phyloP scores from a whole-genome alignment of 2,329 filamentous ascomycete species.

The Aureobasidium zeae region DNA sequence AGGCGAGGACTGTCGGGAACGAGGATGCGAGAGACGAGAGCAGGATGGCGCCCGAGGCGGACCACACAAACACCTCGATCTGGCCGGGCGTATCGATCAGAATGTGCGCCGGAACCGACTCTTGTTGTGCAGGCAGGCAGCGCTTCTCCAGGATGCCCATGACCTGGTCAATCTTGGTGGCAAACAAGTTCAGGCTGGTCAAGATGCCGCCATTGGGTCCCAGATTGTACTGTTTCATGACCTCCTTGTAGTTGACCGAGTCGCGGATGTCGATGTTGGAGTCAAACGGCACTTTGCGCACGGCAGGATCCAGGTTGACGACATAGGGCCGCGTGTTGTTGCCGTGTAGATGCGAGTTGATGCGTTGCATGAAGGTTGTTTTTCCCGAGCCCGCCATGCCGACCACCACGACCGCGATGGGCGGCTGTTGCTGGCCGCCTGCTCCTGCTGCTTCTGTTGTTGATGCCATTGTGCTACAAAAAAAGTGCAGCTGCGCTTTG shows the following conservation, averaged over 20 bases:
- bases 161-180: conserved; percentile 96
- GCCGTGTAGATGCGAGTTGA: conserved; percentile 83
- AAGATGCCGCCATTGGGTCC: conserved; percentile 95
- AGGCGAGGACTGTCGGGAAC: conserved; percentile 94
- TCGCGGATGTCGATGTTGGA: conserved; percentile 98
- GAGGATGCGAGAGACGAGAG: conserved; percentile 86
- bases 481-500: too few relatives aligned
- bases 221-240: conserved; percentile 98
- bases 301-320: conserved; percentile 92
- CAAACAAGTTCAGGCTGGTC: conserved; percentile 90
- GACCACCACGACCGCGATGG: conserved; percentile 80
- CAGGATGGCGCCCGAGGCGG: conserved; percentile 85
- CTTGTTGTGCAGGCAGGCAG: conserved; percentile 24
- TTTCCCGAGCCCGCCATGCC: conserved; percentile 98
- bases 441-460: conserved; percentile 11
- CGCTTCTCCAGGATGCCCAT: conserved; percentile 84
- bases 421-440: too few relatives aligned
- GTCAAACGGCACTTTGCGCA: conserved; percentile 87
- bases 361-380: conserved; percentile 99
- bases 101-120: conserved; percentile 58
- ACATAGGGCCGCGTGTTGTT: conserved; percentile 69
- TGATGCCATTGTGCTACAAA: conserved; percentile 6
- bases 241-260: conserved; percentile 97
- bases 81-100: conserved; percentile 93
- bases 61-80: conserved; percentile 99